Evolutionary conservation across 2,329 filamentous ascomycete genomes (phyloP).

Genomic region (Pseudocercospora vitis): DNA sequence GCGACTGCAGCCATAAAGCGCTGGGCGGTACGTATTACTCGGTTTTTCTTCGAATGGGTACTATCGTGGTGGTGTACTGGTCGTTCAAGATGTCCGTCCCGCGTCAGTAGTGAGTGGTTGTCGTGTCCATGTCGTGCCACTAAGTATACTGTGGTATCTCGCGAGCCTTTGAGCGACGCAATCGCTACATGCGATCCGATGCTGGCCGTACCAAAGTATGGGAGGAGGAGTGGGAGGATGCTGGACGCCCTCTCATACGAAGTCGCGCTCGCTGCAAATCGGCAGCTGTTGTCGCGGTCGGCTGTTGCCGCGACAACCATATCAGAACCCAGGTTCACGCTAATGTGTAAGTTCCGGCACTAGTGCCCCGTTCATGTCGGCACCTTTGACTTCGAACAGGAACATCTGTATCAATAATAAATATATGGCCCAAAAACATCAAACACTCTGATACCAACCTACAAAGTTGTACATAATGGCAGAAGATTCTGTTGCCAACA

Average conservation of each 20-base stretch:
- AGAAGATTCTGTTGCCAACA: not conserved
- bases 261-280: not conserved
- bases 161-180: conserved; percentile 29
- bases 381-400: too few relatives aligned
- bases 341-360: not conserved
- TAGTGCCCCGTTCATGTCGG: too few relatives aligned
- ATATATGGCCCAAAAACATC: too few relatives aligned
- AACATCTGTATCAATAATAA: too few relatives aligned
- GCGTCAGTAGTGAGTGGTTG: conserved; percentile 25
- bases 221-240: not conserved
- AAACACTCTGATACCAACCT: not conserved
- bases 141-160: conserved; percentile 35
- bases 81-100: conserved; percentile 19
- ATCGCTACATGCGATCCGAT: conserved; percentile 31
- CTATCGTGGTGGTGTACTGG: conserved; percentile 27
- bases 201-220: conserved; percentile 10
- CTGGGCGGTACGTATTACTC: conserved; percentile 28
- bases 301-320: not conserved
- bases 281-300: not conserved
- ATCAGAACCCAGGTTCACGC: not conserved
- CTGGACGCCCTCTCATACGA: not conserved
- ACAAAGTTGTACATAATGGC: not conserved
- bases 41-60: conserved; percentile 17
- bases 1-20: conserved; percentile 39
- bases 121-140: conserved; percentile 28